Evolutionary conservation across 2,329 filamentous ascomycete genomes (phyloP), one percentile per base, ranked within the genome.

Genomic region (Emergomyces africanus): DNA sequence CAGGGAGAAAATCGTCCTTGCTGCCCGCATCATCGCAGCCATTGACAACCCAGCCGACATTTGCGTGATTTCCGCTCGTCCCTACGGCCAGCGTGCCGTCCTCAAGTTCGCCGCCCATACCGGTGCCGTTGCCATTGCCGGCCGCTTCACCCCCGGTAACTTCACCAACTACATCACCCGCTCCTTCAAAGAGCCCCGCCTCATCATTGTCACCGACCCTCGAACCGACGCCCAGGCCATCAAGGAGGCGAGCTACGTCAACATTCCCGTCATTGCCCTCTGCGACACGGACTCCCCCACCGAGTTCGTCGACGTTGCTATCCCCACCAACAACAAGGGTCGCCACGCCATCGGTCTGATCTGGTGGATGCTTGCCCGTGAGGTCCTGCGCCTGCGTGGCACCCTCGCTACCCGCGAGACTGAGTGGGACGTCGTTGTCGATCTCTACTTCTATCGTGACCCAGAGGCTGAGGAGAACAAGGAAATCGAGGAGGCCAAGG

Each of bases 81-180:
- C 94, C 77, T 99, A 97, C 80, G 94, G 94, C 69, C 94, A 99
- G 85, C 92, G 94, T 81, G 92, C 94, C 72, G 95, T 99, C 75
- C 89, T 99, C 78, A 99, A 99, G 88, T 99, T 99, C 83, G 94
- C 94, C 73, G 83, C 90, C 67, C 94, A 99, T 88, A 99, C 94
- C 69, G 94, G 94, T 77, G 91, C 95, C 74, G 89, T 90, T 74
- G 89, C 94, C 78, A 99, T 99, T 75, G 95, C 94, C 74, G 94
- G 94, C 82, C 94, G 94, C 78, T 99, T 99, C 88, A 99, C 94
- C 76, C 94, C 94, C 77, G 94, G 94, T 89, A 96, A 92, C 80
- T 99, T 99, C 88, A 99, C 94, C 85, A 99, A 99, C 87, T 99
- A 99, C 88, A 99, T 99, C 88, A 99, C 95, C 79, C 92, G 94